These are phyloP conservation scores for Anethum foeniculum DNA, from an alignment of 140 eudicot species.

Conservation along the genomic window DNA sequence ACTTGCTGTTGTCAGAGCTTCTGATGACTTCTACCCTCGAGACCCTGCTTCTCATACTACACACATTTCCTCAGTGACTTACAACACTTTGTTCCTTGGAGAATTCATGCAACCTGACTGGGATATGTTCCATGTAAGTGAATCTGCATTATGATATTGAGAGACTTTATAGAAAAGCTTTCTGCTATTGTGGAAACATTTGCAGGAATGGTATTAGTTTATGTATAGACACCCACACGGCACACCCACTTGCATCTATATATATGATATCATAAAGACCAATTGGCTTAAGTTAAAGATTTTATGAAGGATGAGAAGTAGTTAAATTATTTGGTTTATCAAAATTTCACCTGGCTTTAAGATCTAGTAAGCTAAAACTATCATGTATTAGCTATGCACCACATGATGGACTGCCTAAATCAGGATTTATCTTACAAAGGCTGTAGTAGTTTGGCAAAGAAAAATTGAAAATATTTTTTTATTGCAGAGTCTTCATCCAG, in stretches of 20 bases:
- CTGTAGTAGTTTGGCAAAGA: not conserved
- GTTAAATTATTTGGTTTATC: not conserved
- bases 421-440: not conserved
- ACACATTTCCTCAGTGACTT: conserved; percentile 82
- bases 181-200: not conserved
- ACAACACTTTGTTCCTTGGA: conserved; percentile 74
- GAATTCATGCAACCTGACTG: conserved; percentile 95
- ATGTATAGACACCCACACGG: not conserved
- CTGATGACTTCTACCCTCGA: conserved; percentile 82
- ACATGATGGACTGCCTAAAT: not conserved
- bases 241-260: not conserved
- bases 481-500: conserved; percentile 79
- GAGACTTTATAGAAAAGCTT: not conserved
- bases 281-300: not conserved
- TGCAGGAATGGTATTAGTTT: not conserved
- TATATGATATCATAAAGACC: not conserved
- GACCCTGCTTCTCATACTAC: conserved; percentile 96
- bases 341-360: not conserved
- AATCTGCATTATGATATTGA: not conserved
- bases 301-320: not conserved
- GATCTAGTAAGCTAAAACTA: not conserved
- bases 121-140: conserved; percentile 98
- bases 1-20: conserved; percentile 76
- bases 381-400: not conserved
- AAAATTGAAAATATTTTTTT: not conserved